Evolutionary conservation across 78 protist species (phyloP).

Genomic region (Cyanophora paradoxa): DNA sequence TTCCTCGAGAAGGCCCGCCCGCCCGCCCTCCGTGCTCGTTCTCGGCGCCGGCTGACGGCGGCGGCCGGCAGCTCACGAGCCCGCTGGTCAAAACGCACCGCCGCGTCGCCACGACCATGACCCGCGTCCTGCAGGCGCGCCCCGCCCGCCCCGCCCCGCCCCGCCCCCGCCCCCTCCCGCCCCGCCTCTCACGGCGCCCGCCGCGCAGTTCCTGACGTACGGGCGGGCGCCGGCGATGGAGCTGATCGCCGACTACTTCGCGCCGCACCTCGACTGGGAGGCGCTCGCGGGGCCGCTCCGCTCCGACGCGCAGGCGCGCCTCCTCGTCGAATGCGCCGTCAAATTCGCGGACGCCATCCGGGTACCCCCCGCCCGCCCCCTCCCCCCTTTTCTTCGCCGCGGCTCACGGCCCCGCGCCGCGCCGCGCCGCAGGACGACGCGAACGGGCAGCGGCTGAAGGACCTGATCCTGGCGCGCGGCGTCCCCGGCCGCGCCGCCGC

Average conservation of each 20-base stretch:
- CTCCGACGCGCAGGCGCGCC: background rate
- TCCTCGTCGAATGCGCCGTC: background rate
- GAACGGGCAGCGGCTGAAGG: background rate
- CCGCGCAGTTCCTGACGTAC: conserved; percentile 56
- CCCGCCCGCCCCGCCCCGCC: too few species aligned
- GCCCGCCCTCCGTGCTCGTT: background rate
- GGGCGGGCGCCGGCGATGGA: conserved; percentile 22
- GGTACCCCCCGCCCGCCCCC: background rate
- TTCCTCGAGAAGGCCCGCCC: too few species aligned
- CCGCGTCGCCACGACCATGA: conserved; percentile 27
- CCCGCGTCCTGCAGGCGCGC: conserved; percentile 56
- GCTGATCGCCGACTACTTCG: conserved; percentile 20
- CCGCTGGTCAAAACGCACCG: conserved; percentile 25
- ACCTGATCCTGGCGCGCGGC: background rate
- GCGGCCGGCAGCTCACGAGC: conserved; percentile 9
- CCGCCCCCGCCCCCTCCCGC: too few species aligned
- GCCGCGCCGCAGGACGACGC: background rate
- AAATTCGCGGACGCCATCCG: background rate
- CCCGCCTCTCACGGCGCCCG: too few species aligned
- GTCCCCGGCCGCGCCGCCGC: background rate
- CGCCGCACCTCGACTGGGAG: background rate
- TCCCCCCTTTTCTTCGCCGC: conserved; percentile 5
- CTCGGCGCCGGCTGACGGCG: background rate
- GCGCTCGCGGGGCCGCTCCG: background rate
- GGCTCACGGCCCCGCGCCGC: too few species aligned